Conservation (phyloP, 331 rosid genomes). For the Quercus phellos region DNA sequence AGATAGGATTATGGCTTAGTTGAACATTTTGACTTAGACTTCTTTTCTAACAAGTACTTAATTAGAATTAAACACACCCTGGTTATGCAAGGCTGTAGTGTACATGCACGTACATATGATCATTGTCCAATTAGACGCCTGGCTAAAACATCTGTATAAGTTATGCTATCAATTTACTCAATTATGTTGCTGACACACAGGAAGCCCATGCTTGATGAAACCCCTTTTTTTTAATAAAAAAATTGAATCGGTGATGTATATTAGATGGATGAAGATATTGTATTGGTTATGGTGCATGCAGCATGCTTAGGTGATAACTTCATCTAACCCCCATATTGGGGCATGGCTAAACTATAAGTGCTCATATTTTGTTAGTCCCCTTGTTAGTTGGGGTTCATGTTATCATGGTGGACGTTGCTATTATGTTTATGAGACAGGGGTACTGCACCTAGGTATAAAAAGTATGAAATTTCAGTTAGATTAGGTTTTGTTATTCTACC, state of each 20-base stretch:
- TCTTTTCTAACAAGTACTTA: background rate
- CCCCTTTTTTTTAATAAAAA: too few relatives aligned
- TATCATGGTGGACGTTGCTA: conserved; percentile 1
- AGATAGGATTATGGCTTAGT: background rate
- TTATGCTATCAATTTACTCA: background rate
- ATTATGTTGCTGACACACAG: background rate
- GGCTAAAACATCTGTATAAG: conserved; percentile 7
- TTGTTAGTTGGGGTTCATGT: background rate
- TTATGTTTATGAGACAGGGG: conserved; percentile 2
- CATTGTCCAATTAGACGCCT: background rate
- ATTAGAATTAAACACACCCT: background rate
- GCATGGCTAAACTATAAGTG: conserved; percentile 1
- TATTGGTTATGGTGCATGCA: background rate
- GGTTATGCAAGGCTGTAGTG: background rate
- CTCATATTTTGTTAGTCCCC: background rate
- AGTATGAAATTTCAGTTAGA: background rate
- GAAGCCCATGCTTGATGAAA: too few relatives aligned
- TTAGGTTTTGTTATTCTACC: background rate
- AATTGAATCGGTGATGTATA: background rate
- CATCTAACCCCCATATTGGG: background rate
- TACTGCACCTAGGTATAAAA: background rate
- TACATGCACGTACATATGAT: background rate
- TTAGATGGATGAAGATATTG: background rate
- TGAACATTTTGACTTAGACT: background rate
- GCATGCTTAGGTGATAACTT: background rate